Percentiles rank a stretch among this genome's conserved stretches.
Evolutionary conservation across 2,329 filamentous ascomycete genomes (phyloP).

Genomic region (Sporothrix mexicana): DNA sequence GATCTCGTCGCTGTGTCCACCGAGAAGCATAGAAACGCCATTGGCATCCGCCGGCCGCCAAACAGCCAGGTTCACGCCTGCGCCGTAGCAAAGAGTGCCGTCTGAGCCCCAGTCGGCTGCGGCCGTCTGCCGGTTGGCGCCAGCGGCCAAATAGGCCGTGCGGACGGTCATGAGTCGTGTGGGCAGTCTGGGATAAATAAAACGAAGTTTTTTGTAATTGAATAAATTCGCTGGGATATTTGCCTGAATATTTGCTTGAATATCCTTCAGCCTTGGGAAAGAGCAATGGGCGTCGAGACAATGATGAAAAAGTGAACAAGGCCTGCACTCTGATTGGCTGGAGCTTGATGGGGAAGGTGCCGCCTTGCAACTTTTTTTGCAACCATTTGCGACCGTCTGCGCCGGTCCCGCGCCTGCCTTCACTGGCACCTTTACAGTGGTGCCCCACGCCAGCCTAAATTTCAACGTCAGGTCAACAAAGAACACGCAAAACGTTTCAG

Average conservation of each 20-base stretch:
- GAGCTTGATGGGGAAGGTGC: not conserved
- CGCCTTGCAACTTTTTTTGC: not conserved
- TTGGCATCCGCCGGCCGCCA: slow-evolving; percentile 71
- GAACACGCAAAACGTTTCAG: not conserved
- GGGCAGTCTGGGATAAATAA: not conserved
- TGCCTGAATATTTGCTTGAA: not conserved
- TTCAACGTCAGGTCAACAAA: not conserved
- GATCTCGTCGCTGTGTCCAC: slow-evolving; percentile 78
- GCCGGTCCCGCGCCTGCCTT: not conserved
- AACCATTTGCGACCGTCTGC: not conserved
- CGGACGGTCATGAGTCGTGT: not conserved
- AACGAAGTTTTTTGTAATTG: not conserved
- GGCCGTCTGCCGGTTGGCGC: slow-evolving; percentile 87
- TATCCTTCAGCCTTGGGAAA: not conserved
- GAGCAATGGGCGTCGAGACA: not conserved
- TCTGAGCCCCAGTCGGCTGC: slow-evolving; percentile 85
- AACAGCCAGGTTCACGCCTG: slow-evolving; percentile 84
- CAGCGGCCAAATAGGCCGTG: slow-evolving; percentile 69
- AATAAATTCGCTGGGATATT: too few species aligned
- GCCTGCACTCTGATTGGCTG: slow-evolving; percentile 34
- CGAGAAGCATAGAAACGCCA: slow-evolving; percentile 71
- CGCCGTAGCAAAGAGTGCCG: slow-evolving; percentile 83
- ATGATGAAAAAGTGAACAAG: slow-evolving; percentile 26
- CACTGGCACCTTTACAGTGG: not conserved
- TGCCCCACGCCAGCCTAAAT: slow-evolving; percentile 13